Conservation (phyloP, 441 rosid genomes). For the Heliophila coronopifolia region DNA sequence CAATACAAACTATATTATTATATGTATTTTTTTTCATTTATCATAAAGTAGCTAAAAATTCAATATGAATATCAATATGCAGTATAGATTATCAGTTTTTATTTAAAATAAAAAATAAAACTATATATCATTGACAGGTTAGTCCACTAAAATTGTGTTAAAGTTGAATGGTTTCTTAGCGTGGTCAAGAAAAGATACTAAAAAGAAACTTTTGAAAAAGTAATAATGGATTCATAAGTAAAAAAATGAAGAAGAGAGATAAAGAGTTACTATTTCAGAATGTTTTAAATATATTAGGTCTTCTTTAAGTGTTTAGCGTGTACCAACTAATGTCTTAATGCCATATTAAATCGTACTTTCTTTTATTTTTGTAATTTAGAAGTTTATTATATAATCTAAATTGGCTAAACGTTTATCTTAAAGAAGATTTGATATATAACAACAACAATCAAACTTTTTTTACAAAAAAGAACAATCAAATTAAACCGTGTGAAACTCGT, state of each 20-base stretch:
- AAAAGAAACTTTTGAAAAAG: constrained; percentile 5
- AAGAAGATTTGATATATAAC: constrained; percentile 10
- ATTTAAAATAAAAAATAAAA: no score
- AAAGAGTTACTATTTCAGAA: constrained; percentile 2
- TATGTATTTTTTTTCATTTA: neutral
- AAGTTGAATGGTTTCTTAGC: constrained; percentile 23
- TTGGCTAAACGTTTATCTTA: neutral
- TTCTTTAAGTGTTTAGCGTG: constrained; percentile 17
- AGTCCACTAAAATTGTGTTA: constrained; percentile 19
- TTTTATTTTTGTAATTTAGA: no score
- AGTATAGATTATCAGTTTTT: constrained; percentile 26
- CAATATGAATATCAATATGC: constrained; percentile 26
- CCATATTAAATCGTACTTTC: neutral
- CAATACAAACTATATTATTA: neutral
- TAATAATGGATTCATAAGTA: neutral
- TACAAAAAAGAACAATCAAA: no score
- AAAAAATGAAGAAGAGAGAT: neutral
- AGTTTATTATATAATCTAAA: neutral
- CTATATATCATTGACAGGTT: constrained; percentile 9
- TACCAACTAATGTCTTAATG: neutral
- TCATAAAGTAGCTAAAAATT: constrained; percentile 12
- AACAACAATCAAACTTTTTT: no score
- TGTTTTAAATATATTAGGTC: constrained; percentile 3
- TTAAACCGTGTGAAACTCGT: constrained; percentile 26
- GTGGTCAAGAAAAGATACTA: constrained; percentile 13